Evolutionary conservation across 23 red algal genomes (phyloP).

Genomic region (Pyropia haitanensis): DNA sequence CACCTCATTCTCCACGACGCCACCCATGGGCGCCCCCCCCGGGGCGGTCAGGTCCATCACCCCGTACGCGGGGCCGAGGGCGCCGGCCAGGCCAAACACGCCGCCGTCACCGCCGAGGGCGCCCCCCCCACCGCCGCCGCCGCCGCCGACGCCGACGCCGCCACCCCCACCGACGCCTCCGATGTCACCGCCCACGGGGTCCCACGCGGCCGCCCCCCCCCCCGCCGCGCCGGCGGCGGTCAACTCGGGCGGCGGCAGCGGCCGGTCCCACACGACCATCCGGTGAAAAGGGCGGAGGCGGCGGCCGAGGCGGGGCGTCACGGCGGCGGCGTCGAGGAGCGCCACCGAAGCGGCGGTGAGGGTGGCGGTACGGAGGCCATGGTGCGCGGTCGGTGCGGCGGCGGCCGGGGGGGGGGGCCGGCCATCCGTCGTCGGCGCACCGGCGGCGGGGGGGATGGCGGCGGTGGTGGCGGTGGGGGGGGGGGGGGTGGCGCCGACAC

Average conservation of each 20-base stretch:
- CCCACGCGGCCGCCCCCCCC: background rate
- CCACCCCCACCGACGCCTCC: too few relatives aligned
- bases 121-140: too few relatives aligned
- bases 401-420: slow-evolving; percentile 11
- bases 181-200: slow-evolving; percentile 5
- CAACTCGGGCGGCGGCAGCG: slow-evolving; percentile 2
- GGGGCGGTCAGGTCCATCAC: slow-evolving; percentile 32
- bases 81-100: background rate
- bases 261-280: slow-evolving; percentile 77
- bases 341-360: slow-evolving; percentile 55
- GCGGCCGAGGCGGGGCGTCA: slow-evolving; percentile 33
- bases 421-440: too few relatives aligned
- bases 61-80: background rate
- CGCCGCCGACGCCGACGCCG: too few relatives aligned
- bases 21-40: slow-evolving; percentile 23
- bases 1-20: slow-evolving; percentile 56
- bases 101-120: too few relatives aligned
- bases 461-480: slow-evolving; percentile 45
- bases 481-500: slow-evolving; percentile 5
- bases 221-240: background rate
- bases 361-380: slow-evolving; percentile 52
- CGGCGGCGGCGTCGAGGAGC: slow-evolving; percentile 53
- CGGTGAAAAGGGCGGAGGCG: slow-evolving; percentile 43
- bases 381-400: slow-evolving; percentile 4
- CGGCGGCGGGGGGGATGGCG: slow-evolving; percentile 2